Evolutionary conservation across 768 basidiomycete species (phyloP), one percentile per base, ranked within the genome.

Genomic region (Suillus spraguei): DNA sequence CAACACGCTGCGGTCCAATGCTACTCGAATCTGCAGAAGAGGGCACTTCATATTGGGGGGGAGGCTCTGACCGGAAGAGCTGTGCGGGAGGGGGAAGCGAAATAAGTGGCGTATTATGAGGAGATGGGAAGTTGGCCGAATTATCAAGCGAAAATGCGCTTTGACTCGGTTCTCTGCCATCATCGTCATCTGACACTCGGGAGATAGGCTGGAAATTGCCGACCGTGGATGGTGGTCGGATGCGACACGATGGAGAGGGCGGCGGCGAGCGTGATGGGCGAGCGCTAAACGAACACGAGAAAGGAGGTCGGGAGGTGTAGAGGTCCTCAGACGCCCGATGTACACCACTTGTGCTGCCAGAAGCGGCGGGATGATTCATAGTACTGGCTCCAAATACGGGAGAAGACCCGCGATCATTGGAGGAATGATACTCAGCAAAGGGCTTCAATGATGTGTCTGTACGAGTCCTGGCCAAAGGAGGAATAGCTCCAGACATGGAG

Each of bases 41-140:
- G 63, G 62, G 20, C 33, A 76, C 76, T 42, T 76, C 70, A 59
- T 73, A 74, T 44, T 72, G 74, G 35, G 70, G 60, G 5, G 74
- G 70, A 1, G 62, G 69, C 33, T 71, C 76, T 35, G 73, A 49
- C 6, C 66, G 69, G 54, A 76, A 66, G 17, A 77, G 60, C 49
- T 77, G 68, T 28, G 73, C 70, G 28, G 76, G 70, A 10, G 74
- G 76, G n/a, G 76, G 75, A 42, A 77, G 68, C 38, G 71, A 76
- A 28, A 77, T 65, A 9, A 68, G 74, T 20, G 69, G 20, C 32
- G 61, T 63, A 28, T 46, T 59, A 44, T 53, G 69, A 4, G 67
- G 67, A 56, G 67, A 60, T 1, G 64, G 17, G 39, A 62, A 66
- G 10, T 53, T 28, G 20, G 63, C 39, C n/a, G 61, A 36, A 6